Evolutionary conservation across 257 asterid species (phyloP).

Genomic region (Lavandula angustifolia): DNA sequence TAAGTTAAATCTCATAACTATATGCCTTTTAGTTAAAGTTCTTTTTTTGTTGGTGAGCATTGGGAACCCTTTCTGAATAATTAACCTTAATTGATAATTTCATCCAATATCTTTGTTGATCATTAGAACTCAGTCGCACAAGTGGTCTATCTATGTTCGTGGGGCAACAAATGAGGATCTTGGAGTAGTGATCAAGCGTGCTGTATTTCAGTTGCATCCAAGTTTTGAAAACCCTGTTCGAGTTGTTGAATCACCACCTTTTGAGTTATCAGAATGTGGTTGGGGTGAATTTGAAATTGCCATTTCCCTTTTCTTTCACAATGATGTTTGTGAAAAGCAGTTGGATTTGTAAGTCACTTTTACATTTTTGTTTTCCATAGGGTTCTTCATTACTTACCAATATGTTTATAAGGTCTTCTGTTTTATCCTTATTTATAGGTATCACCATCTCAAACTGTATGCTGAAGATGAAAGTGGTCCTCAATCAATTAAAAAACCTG

Average conservation of each 20-base stretch:
- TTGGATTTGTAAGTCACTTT: slow-evolving; percentile 62
- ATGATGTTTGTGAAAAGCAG: slow-evolving; percentile 66
- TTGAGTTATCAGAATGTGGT: slow-evolving; percentile 82
- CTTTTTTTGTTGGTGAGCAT: neutral
- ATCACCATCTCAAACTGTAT: slow-evolving; percentile 72
- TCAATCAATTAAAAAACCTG: slow-evolving; percentile 73
- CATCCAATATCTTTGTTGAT: slow-evolving; percentile 23
- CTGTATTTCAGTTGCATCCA: slow-evolving; percentile 75
- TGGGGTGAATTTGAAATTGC: slow-evolving; percentile 89
- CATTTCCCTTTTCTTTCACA: slow-evolving; percentile 63
- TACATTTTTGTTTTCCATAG: slow-evolving; percentile 15
- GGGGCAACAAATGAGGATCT: slow-evolving; percentile 80
- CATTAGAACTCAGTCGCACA: slow-evolving; percentile 71
- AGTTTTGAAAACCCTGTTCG: slow-evolving; percentile 73
- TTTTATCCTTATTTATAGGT: slow-evolving; percentile 46
- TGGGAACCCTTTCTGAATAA: neutral
- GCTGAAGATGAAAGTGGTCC: slow-evolving; percentile 70
- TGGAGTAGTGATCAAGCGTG: slow-evolving; percentile 63
- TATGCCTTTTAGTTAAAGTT: neutral
- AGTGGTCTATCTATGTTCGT: slow-evolving; percentile 83
- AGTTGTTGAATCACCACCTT: slow-evolving; percentile 44
- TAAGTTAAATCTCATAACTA: slow-evolving; percentile 37
- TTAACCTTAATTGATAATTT: slow-evolving; percentile 20
- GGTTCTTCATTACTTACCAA: slow-evolving; percentile 21
- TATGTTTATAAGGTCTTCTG: slow-evolving; percentile 2